Evolutionary conservation across 2,329 filamentous ascomycete genomes (phyloP), one percentile per base, ranked within the genome.

Genomic region (Exophiala oligosperma): DNA sequence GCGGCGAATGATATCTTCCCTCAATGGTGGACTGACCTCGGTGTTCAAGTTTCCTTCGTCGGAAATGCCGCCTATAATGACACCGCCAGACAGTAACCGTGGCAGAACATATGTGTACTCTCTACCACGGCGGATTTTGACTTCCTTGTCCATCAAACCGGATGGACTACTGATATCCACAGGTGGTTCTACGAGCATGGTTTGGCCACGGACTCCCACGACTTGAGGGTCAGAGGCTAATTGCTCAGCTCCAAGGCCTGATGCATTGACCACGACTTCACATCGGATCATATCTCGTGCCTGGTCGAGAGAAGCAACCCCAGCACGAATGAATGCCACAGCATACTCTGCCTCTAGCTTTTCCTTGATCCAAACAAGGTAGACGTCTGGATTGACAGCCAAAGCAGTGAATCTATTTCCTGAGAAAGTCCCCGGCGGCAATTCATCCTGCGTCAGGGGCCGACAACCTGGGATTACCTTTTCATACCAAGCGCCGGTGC

Each of bases 61-160:
- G 43, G 73, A 73, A 46, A 73, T 69, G 1, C 72, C 72, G 12
- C 72, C 72, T 4, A 74, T 51, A 0, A 74, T 64, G 3, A 74
- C 65, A 3, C 71, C 72, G 2, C 66, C 57, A 1, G 72, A 71
- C 8, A 68, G 44, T 2, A 72, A 71, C 14, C 72, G 70, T 23
- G 72, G 72, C 11, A 74, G 73, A 26, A 74, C 65, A 59, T 74
- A 74, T 23, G 72, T 74, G 49, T 74, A 74, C 56, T 74, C 71
- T 6, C 63, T 61, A 7, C 66, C 65, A 44, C 64, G 64, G n/a
- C 41, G 40, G 60, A 67, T 66, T 44, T 48, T 44, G 14, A 68
- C 53, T n/a, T 62, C 59, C 26, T 28, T 28, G 26, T 28, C 26
- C 26, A 28, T 28, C 7, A 28, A 28, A 7, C 26, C 26, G 26